These are phyloP conservation scores for Lojkania enalia DNA, from an alignment of 2,329 filamentous ascomycete species.

Conservation along the genomic window DNA sequence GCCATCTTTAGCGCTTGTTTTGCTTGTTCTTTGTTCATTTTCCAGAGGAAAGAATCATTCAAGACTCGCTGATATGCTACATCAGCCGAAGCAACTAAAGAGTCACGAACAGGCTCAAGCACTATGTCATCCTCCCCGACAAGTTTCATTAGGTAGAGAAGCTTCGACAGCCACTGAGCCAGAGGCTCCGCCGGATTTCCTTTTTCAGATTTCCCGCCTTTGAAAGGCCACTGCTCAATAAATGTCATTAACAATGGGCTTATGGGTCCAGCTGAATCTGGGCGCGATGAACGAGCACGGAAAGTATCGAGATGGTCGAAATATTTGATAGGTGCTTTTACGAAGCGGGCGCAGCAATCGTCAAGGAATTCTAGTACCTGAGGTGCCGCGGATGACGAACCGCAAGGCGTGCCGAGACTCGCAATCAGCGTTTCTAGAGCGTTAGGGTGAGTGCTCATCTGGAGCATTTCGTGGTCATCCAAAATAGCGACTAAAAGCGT, in stretches of 20 bases:
- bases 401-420: conserved; percentile 50
- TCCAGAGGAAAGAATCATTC: conserved; percentile 42
- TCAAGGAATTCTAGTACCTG: conserved; percentile 74
- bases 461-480: conserved; percentile 68
- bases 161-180: conserved; percentile 41
- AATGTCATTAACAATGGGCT: conserved; percentile 72
- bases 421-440: conserved; percentile 53
- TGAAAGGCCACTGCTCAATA: conserved; percentile 76
- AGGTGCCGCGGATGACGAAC: conserved; percentile 22
- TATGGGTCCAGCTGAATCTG: conserved; percentile 35
- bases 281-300: conserved; percentile 32
- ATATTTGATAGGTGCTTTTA: conserved; percentile 79
- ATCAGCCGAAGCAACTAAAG: conserved; percentile 31
- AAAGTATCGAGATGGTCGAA: conserved; percentile 68
- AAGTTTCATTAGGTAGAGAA: conserved; percentile 40
- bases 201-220: conserved; percentile 34
- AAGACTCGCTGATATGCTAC: conserved; percentile 35
- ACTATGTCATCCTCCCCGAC: conserved; percentile 41
- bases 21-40: conserved; percentile 30
- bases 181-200: conserved; percentile 31
- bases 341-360: conserved; percentile 77
- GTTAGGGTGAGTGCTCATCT: conserved; percentile 46
- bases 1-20: neutral
- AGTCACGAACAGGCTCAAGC: conserved; percentile 32
- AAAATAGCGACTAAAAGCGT: conserved; percentile 64